Evolutionary conservation across 78 protist species (phyloP).

Genomic region (Ministeria vibrans): DNA sequence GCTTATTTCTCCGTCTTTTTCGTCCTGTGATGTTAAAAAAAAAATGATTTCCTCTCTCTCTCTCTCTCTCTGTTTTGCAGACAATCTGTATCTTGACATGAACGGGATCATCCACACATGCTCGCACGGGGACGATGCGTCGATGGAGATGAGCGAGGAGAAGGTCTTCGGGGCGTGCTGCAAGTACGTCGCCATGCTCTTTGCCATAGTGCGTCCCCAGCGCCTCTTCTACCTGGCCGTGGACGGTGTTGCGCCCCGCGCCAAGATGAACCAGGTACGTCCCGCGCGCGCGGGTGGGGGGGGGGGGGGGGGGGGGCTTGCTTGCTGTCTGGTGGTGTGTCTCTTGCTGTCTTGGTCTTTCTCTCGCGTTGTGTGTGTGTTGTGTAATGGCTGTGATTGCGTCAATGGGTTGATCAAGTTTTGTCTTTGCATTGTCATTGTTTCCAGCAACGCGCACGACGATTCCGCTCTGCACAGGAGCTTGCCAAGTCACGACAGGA

Average conservation of each 20-base stretch:
- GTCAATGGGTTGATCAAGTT: neutral
- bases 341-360: neutral
- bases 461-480: too few species aligned
- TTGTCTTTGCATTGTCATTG: neutral
- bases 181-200: constrained; percentile 13
- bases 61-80: neutral
- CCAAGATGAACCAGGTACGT: constrained; percentile 97
- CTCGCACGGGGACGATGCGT: constrained; percentile 18
- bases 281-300: constrained; percentile 74
- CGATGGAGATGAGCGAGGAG: neutral
- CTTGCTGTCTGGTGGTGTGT: too few species aligned
- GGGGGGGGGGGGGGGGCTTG: too few species aligned
- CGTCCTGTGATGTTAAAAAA: neutral
- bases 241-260: constrained; percentile 89
- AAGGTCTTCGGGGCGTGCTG: neutral
- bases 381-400: neutral
- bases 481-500: too few species aligned
- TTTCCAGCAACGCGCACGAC: neutral
- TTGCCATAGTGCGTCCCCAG: constrained; percentile 26
- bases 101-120: constrained; percentile 27
- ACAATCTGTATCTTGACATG: constrained; percentile 42
- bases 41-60: neutral
- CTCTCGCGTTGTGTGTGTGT: neutral
- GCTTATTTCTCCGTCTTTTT: neutral
- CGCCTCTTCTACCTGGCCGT: constrained; percentile 42